A percentile compares a stretch with the other conserved stretches of the same genome.
Evolutionary conservation across 2,329 filamentous ascomycete species (phyloP).

Genomic region (Botrytis galanthina): DNA sequence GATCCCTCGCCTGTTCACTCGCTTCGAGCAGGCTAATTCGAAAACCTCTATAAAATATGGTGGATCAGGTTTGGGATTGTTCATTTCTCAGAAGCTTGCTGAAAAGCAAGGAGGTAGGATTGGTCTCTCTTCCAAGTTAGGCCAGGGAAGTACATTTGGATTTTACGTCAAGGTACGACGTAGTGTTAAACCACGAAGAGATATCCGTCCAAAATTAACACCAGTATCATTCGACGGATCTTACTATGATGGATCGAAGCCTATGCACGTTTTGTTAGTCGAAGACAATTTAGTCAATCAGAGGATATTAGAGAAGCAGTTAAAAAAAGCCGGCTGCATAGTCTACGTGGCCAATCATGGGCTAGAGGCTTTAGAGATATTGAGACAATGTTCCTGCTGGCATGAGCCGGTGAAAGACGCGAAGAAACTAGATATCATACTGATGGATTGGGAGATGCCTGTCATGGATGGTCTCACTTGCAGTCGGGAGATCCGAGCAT

Average conservation of each 20-base stretch:
- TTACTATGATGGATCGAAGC: conserved; percentile 53
- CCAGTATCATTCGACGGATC: not conserved
- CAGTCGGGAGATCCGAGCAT: conserved; percentile 60
- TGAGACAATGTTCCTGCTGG: conserved; percentile 32
- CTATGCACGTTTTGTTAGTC: conserved; percentile 49
- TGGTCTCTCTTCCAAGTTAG: conserved; percentile 65
- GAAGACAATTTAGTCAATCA: conserved; percentile 63
- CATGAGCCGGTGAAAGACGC: conserved; percentile 22
- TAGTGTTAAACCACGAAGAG: not conserved
- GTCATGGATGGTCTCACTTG: conserved; percentile 69
- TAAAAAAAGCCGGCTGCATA: conserved; percentile 45
- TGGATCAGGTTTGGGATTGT: conserved; percentile 73
- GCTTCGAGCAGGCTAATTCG: conserved; percentile 77
- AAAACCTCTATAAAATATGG: conserved; percentile 74
- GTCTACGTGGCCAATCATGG: conserved; percentile 56
- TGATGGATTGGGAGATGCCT: conserved; percentile 79
- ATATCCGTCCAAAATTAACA: not conserved
- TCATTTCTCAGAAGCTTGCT: conserved; percentile 73
- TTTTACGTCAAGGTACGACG: conserved; percentile 66
- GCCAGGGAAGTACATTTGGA: conserved; percentile 69
- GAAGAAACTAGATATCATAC: conserved; percentile 55
- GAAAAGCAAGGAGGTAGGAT: conserved; percentile 75
- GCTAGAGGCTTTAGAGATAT: conserved; percentile 51
- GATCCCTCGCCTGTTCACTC: conserved; percentile 71
- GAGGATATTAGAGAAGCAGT: conserved; percentile 50